Conservation (phyloP, 495 filamentous ascomycete species). For the Xylaria nigripes region DNA sequence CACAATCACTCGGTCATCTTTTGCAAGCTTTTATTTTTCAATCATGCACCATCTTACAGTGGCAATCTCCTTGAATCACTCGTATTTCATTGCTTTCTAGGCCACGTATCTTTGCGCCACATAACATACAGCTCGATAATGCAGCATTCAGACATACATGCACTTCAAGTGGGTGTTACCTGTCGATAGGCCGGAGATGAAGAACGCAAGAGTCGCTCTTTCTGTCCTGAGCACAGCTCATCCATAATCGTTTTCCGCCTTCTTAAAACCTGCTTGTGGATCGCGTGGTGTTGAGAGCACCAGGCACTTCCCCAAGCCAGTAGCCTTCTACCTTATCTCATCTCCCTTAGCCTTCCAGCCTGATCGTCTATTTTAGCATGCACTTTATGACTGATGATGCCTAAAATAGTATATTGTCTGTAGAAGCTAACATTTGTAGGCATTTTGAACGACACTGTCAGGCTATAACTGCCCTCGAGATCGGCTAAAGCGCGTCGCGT, state of each 20-base stretch:
- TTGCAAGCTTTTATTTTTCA: not conserved
- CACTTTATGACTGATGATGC: not conserved
- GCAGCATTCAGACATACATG: constrained; percentile 5
- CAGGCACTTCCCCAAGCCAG: not conserved
- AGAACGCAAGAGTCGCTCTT: not conserved
- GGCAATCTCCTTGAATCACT: not conserved
- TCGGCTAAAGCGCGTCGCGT: constrained; percentile 16
- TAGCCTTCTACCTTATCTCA: not conserved
- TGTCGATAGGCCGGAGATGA: not conserved
- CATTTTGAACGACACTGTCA: not conserved
- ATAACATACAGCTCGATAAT: constrained; percentile 1
- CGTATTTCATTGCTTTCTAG: not conserved
- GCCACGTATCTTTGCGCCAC: constrained; percentile 6
- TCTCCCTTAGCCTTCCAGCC: not conserved
- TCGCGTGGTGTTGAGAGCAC: not conserved
- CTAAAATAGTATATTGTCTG: not conserved
- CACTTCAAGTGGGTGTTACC: constrained; percentile 4
- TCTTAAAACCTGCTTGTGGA: not conserved
- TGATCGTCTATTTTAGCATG: not conserved
- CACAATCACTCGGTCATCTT: not conserved
- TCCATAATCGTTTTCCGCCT: not conserved
- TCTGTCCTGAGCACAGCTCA: not conserved
- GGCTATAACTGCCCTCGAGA: not conserved
- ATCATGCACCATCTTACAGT: not conserved
- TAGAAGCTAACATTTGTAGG: constrained; percentile 4